A percentile compares a stretch with the other conserved stretches of the same genome.
Conservation (phyloP, 2,329 filamentous ascomycete genomes). For the Bimuria novae-zelandiae region DNA sequence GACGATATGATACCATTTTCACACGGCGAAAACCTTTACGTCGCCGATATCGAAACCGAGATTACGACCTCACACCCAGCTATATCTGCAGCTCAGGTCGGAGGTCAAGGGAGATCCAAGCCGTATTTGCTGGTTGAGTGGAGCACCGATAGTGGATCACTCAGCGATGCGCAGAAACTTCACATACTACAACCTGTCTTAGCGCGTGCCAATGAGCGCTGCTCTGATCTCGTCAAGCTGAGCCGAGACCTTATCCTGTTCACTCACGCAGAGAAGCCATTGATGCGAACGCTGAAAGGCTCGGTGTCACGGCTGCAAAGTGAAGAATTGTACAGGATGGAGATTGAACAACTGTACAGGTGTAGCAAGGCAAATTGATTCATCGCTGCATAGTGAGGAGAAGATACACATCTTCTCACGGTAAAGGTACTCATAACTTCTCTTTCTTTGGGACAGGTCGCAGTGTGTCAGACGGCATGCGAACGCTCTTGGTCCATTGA, state of each 20-base stretch:
- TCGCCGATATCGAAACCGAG: conserved; percentile 8
- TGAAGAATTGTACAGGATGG: conserved; percentile 8
- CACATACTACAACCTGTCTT: too few species aligned
- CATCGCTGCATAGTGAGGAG: too few species aligned
- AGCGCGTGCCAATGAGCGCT: conserved; percentile 12
- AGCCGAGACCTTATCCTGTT: conserved; percentile 1
- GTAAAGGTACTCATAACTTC: not conserved
- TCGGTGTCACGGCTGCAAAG: conserved; percentile 3
- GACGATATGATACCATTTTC: conserved; percentile 58
- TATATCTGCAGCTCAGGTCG: conserved; percentile 10
- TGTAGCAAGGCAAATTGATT: not conserved
- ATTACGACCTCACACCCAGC: conserved; percentile 1
- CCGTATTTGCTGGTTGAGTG: conserved; percentile 15
- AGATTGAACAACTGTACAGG: conserved; percentile 7
- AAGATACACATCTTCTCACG: too few species aligned
- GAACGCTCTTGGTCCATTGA: not conserved
- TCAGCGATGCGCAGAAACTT: too few species aligned
- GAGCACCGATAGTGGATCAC: conserved; percentile 3
- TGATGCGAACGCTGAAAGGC: conserved; percentile 11
- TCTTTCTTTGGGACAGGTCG: not conserved
- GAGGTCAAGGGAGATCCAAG: conserved; percentile 11
- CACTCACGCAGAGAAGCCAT: conserved; percentile 2
- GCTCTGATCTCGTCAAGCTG: conserved; percentile 10
- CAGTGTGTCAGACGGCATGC: not conserved
- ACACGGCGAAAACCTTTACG: conserved; percentile 55